Evolutionary conservation across 805 yeast species (phyloP).

Genomic region (Myxozyma udenii): DNA sequence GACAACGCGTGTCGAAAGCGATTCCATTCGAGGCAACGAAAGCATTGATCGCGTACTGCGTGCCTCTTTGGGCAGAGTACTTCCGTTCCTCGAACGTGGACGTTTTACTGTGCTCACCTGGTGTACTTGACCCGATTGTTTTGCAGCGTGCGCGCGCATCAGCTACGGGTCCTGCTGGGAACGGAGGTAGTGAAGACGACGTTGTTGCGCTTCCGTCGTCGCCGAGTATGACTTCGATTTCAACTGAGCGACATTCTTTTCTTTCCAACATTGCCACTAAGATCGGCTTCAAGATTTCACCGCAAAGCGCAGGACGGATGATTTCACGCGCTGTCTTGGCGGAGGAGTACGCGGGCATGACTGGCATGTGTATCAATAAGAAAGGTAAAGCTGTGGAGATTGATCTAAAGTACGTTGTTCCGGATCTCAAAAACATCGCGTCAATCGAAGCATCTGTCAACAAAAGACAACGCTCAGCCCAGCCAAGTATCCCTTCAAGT

Average conservation of each 20-base stretch:
- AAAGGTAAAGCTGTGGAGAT: not conserved
- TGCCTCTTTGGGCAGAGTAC: constrained; percentile 11
- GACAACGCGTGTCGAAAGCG: not conserved
- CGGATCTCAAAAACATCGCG: constrained; percentile 7
- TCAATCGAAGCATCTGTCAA: constrained; percentile 1
- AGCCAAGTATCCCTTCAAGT: not conserved
- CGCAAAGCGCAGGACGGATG: constrained; percentile 8
- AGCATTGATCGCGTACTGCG: constrained; percentile 21
- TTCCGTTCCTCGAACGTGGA: constrained; percentile 14
- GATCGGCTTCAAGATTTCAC: not conserved
- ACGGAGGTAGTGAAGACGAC: not conserved
- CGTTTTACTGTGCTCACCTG: constrained; percentile 20
- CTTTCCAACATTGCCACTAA: not conserved
- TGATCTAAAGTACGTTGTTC: constrained; percentile 5
- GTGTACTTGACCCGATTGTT: not conserved
- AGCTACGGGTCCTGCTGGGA: too few species aligned
- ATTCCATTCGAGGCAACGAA: constrained; percentile 13
- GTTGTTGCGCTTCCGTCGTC: not conserved
- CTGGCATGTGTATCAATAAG: constrained; percentile 12
- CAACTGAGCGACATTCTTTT: not conserved
- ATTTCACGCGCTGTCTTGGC: constrained; percentile 15
- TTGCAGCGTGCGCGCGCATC: not conserved
- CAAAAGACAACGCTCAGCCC: not conserved
- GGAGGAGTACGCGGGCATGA: constrained; percentile 4
- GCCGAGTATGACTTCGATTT: not conserved